Percentiles rank a stretch among this genome's conserved stretches.
Evolutionary conservation across 768 basidiomycete species (phyloP).

Genomic region (Rhizopogon vesiculosus): DNA sequence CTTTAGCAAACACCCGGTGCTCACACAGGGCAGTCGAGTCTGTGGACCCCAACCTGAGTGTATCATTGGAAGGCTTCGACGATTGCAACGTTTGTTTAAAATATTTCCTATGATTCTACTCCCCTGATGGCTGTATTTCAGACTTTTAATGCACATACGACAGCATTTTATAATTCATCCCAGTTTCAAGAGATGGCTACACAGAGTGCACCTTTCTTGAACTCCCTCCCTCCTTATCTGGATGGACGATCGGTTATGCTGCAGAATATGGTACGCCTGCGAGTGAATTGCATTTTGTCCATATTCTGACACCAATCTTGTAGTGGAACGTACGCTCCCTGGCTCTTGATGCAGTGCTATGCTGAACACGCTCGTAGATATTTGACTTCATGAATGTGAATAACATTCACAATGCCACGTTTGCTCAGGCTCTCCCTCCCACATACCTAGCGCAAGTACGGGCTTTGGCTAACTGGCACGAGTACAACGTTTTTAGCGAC

Average conservation of each 20-base stretch:
- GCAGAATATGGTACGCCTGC: slow-evolving; percentile 48
- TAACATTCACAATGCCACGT: slow-evolving; percentile 58
- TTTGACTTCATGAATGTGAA: slow-evolving; percentile 75
- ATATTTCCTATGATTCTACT: neutral
- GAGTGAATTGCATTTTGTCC: neutral
- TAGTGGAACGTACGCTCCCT: slow-evolving; percentile 41
- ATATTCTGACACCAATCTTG: slow-evolving; percentile 4
- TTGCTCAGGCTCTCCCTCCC: slow-evolving; percentile 40
- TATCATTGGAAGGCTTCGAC: slow-evolving; percentile 66
- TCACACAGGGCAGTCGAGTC: slow-evolving; percentile 45
- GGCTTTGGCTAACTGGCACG: slow-evolving; percentile 67
- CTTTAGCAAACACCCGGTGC: neutral
- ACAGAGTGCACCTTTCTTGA: slow-evolving; percentile 45
- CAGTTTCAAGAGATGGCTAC: slow-evolving; percentile 42
- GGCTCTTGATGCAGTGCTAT: neutral
- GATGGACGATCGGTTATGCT: slow-evolving; percentile 49
- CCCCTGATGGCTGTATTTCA: slow-evolving; percentile 15
- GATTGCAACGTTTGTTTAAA: slow-evolving; percentile 44
- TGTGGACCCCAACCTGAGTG: slow-evolving; percentile 54
- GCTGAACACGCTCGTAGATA: slow-evolving; percentile 33
- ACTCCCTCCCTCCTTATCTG: slow-evolving; percentile 44
- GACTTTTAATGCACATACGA: slow-evolving; percentile 45
- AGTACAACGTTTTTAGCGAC: slow-evolving; percentile 63
- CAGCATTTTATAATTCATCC: slow-evolving; percentile 50
- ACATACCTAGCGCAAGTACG: slow-evolving; percentile 50